Base-by-base conservation (phyloP, 83 land plant species). In the Picea mariana region DNA sequence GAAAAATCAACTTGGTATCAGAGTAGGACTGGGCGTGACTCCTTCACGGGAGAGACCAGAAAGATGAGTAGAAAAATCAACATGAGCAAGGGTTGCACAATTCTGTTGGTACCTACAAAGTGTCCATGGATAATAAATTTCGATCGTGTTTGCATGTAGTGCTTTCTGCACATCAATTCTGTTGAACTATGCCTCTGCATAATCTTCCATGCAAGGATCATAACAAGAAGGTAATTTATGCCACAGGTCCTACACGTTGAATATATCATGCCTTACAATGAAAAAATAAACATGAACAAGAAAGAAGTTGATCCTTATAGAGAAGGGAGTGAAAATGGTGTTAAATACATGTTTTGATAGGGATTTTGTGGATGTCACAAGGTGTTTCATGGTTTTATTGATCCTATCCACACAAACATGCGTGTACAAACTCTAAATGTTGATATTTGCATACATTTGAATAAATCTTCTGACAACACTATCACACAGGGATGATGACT, bases 141-240 rank as follows among this genome's bases (percentile, higher is more conserved):
- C 79, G 23, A 92, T 90, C n/a, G 76, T 67, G 38, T 91, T 91
- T 67, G 93, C 93, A 84, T 91, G 92, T 47, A 91, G 71, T 15
- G 93, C 93, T 81, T 47, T 84, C 52, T 91, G 93, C 47, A 91
- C 93, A 62, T 89, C 93, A 9, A 65, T 80, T 63, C 90, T 85
- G 81, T 90, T 91, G 72, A 91, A 90, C 47, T 86, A 91, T 40
- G 16, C 66, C 27, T 63, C 76, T 21, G 62, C 85, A 58, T 91
- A 90, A 23, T 75, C 80, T 52, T 82, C 90, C 34, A 81, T 55
- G 80, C 93, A 91, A 55, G 92, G 93, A 87, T 91, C 93, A 69
- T 83, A 82, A 0, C 90, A 92, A 6, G 83, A 42, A 15, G 88
- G 86, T 55, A 84, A 17, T 64, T 55, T 65, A 44, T 81, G 82